Evolutionary conservation across 2,329 filamentous ascomycete genomes (phyloP).

Genomic region (Hymenoscyphus fructigenus): DNA sequence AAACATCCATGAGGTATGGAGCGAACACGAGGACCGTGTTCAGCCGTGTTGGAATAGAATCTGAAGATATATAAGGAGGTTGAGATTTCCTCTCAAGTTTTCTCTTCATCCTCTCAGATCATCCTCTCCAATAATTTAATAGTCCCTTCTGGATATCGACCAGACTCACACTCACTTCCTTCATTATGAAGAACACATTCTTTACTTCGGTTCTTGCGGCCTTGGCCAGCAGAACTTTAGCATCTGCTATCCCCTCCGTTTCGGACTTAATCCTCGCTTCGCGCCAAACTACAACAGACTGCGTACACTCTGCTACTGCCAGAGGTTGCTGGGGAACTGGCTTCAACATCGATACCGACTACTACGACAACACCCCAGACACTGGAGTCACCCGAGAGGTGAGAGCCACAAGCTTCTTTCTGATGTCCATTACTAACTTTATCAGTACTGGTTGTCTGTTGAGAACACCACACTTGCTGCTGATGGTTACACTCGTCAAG

Average conservation of each 20-base stretch:
- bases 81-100: conserved; percentile 7
- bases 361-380: conserved; percentile 32
- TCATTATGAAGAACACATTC: conserved; percentile 32
- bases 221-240: conserved; percentile 23
- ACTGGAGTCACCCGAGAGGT: conserved; percentile 39
- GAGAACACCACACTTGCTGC: conserved; percentile 34
- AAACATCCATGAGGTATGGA: background rate
- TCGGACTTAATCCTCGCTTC: conserved; percentile 18
- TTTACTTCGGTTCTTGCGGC: conserved; percentile 22
- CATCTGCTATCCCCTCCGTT: conserved; percentile 25
- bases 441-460: conserved; percentile 31
- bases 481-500: conserved; percentile 49
- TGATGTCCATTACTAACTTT: conserved; percentile 8
- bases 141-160: conserved; percentile 17
- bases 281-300: conserved; percentile 21
- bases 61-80: conserved; percentile 6
- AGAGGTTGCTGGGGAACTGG: conserved; percentile 34
- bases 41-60: background rate
- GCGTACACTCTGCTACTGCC: conserved; percentile 34
- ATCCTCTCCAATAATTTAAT: conserved; percentile 11
- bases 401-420: conserved; percentile 1
- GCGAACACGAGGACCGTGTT: background rate
- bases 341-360: conserved; percentile 36
- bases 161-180: conserved; percentile 9
- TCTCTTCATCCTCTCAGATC: conserved; percentile 12